phyloP scores from a whole-genome alignment of 192 early-diverging fungal species.

The Diversispora epigaea region DNA sequence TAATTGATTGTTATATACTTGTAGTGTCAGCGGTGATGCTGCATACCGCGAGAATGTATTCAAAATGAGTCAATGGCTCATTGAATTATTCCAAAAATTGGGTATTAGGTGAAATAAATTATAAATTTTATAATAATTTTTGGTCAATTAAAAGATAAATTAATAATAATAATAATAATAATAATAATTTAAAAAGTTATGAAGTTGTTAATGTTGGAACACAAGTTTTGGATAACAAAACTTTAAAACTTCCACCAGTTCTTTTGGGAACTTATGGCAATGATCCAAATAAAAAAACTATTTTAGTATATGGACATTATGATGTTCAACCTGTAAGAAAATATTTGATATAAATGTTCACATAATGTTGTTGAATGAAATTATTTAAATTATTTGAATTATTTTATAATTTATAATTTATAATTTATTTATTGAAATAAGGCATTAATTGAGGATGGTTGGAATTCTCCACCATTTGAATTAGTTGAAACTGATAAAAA shows the following conservation, averaged over 20 bases:
- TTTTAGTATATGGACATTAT: slow-evolving; percentile 97
- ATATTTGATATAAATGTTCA: too few relatives aligned
- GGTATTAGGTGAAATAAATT: slow-evolving; percentile 58
- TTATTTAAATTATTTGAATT: background rate
- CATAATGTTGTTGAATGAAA: too few relatives aligned
- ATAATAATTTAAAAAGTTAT: slow-evolving; percentile 37
- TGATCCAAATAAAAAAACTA: slow-evolving; percentile 91
- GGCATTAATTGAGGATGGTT: slow-evolving; percentile 78
- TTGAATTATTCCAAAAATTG: slow-evolving; percentile 67
- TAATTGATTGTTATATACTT: background rate
- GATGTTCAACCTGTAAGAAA: slow-evolving; percentile 90
- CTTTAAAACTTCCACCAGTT: slow-evolving; percentile 85
- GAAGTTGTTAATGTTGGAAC: slow-evolving; percentile 73
- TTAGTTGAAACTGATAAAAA: slow-evolving; percentile 83
- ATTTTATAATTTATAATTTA: background rate
- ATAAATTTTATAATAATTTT: slow-evolving; percentile 28
- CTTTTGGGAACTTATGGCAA: slow-evolving; percentile 89
- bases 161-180: background rate
- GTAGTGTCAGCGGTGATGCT: slow-evolving; percentile 75
- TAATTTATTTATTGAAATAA: background rate
- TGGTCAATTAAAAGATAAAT: background rate
- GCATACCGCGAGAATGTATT: slow-evolving; percentile 76
- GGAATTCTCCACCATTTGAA: slow-evolving; percentile 90
- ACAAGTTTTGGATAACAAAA: slow-evolving; percentile 78
- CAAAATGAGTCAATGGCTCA: slow-evolving; percentile 88